Percentiles rank a stretch among this genome's conserved stretches.
phyloP scores from a whole-genome alignment of 2,329 filamentous ascomycete species.

The Scytalidium sp. region DNA sequence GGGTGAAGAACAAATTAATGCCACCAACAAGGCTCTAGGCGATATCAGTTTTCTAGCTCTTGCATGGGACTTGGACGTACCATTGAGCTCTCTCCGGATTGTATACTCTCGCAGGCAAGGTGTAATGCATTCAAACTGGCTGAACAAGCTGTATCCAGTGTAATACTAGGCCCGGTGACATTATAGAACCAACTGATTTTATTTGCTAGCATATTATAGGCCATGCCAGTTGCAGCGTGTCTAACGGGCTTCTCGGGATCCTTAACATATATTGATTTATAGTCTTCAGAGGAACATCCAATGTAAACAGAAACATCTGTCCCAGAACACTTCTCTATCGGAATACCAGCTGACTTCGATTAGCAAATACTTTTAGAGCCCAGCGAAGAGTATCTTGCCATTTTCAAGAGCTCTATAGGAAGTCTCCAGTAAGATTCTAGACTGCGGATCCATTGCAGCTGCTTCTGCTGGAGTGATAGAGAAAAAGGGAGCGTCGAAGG shows the following conservation, averaged over 20 bases:
- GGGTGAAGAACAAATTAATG: background rate
- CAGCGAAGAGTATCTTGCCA: no score
- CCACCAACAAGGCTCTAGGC: background rate
- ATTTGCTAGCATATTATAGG: no score
- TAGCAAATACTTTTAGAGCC: no score
- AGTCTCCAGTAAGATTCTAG: slow-evolving; percentile 43
- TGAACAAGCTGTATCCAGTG: slow-evolving; percentile 38
- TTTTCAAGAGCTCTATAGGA: slow-evolving; percentile 26
- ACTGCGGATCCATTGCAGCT: slow-evolving; percentile 41
- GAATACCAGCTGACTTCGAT: background rate
- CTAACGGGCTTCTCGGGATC: background rate
- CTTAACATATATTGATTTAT: background rate
- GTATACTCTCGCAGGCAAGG: background rate
- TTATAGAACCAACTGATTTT: background rate
- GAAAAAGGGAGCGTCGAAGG: slow-evolving; percentile 16
- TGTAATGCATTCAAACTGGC: slow-evolving; percentile 33
- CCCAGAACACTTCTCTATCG: background rate
- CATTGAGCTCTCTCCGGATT: background rate
- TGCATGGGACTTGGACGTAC: no score
- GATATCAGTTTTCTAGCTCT: no score
- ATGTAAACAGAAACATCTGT: background rate
- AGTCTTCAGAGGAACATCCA: background rate
- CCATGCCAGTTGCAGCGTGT: background rate
- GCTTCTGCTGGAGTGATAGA: slow-evolving; percentile 11
- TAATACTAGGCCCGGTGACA: slow-evolving; percentile 29